phyloP scores from a whole-genome alignment of 768 basidiomycete species.

The Paxillus ammoniavirescens region DNA sequence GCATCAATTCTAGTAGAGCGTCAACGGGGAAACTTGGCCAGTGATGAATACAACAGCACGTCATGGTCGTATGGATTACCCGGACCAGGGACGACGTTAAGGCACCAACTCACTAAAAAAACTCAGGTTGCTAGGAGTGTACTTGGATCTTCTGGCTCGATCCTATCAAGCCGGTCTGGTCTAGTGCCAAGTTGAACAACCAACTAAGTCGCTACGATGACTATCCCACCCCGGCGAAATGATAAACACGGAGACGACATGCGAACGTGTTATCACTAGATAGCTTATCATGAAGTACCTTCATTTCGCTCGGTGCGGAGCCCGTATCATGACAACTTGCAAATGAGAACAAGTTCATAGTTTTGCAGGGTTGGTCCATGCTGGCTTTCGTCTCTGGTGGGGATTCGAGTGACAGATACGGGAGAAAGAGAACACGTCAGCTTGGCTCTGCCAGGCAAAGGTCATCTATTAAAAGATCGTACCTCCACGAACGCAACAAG shows the following conservation, averaged over 20 bases:
- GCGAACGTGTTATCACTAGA: not conserved
- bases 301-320: not conserved
- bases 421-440: not conserved
- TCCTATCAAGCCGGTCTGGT: too few species aligned
- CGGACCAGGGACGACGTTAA: too few species aligned
- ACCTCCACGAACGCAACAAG: slow-evolving; percentile 57
- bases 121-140: too few species aligned
- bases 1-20: not conserved
- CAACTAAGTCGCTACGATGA: not conserved
- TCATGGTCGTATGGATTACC: too few species aligned
- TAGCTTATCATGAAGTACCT: not conserved
- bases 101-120: too few species aligned
- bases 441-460: not conserved
- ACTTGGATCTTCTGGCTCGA: too few species aligned
- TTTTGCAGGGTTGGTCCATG: slow-evolving; percentile 59
- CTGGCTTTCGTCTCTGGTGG: slow-evolving; percentile 45
- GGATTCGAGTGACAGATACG: not conserved
- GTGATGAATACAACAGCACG: too few species aligned
- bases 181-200: too few species aligned
- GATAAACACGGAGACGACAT: not conserved
- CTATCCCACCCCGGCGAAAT: not conserved
- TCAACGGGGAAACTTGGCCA: too few species aligned
- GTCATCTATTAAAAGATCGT: slow-evolving; percentile 10
- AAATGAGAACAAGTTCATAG: slow-evolving; percentile 31
- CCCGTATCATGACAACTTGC: not conserved